Evolutionary conservation across 2,329 filamentous ascomycete genomes (phyloP).

Genomic region (Orbilia javanica): DNA sequence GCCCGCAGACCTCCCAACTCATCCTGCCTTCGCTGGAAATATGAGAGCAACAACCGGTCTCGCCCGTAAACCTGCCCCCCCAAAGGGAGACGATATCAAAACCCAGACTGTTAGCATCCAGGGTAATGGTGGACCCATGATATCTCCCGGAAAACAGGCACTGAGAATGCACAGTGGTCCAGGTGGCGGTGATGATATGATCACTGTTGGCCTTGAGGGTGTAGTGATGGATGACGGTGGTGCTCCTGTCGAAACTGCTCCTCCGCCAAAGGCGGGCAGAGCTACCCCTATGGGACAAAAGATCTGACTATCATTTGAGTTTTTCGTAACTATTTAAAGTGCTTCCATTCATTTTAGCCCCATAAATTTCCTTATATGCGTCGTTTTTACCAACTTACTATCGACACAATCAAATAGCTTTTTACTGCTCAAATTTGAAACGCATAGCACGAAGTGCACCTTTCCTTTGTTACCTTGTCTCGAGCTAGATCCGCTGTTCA

Average conservation of each 20-base stretch:
- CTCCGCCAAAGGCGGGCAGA: constrained; percentile 52
- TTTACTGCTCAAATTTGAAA: constrained; percentile 1
- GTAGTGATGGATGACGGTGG: constrained; percentile 58
- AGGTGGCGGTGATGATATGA: constrained; percentile 54
- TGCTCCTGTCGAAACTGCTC: constrained; percentile 54
- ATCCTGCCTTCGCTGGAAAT: constrained; percentile 49
- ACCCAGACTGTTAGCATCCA: constrained; percentile 51
- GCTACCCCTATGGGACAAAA: constrained; percentile 54
- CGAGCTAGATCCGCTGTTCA: too few species aligned
- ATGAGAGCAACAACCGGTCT: constrained; percentile 56
- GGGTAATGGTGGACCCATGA: constrained; percentile 42
- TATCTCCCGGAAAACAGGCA: constrained; percentile 55
- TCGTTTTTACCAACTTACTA: not conserved
- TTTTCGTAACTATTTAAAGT: constrained; percentile 31
- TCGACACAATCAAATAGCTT: constrained; percentile 19
- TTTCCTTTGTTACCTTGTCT: constrained; percentile 19
- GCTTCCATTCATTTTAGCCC: not conserved
- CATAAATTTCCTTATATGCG: not conserved
- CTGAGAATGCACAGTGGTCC: constrained; percentile 54
- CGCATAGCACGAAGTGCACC: not conserved
- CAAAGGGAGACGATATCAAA: constrained; percentile 43
- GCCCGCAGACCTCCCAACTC: constrained; percentile 52
- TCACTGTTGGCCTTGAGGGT: constrained; percentile 56
- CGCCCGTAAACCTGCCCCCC: constrained; percentile 33
- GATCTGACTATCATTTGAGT: constrained; percentile 50